A percentile compares a stretch with the other conserved stretches of the same genome.
phyloP scores from a whole-genome alignment of 1,139 yeast genomes.

The Diutina catenulata region DNA sequence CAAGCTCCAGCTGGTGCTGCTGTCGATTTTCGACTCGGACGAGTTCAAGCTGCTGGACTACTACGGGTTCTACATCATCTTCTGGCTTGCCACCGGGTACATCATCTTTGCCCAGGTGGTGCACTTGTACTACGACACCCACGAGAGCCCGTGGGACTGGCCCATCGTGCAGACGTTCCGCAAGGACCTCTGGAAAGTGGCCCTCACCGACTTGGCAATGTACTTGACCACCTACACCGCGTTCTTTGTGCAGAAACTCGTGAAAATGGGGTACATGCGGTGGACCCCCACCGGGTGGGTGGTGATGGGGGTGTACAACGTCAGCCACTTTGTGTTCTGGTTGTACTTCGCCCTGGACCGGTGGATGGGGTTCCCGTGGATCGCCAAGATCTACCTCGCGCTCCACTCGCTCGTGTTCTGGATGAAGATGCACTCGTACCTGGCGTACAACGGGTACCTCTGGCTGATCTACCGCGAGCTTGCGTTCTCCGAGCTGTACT shows the following conservation, averaged over 20 bases:
- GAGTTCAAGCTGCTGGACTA: constrained; percentile 31
- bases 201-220: constrained; percentile 58
- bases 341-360: constrained; percentile 38
- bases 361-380: constrained; percentile 35
- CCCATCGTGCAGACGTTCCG: constrained; percentile 40
- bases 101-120: constrained; percentile 36
- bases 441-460: constrained; percentile 78
- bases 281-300: constrained; percentile 59
- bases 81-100: constrained; percentile 57
- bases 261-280: constrained; percentile 27
- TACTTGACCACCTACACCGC: constrained; percentile 50
- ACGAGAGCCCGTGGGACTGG: constrained; percentile 18
- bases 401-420: constrained; percentile 75
- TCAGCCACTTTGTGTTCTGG: constrained; percentile 36
- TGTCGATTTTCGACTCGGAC: constrained; percentile 32
- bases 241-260: constrained; percentile 40
- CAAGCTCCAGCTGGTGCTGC: not conserved
- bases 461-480: constrained; percentile 59
- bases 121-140: constrained; percentile 22
- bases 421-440: constrained; percentile 91
- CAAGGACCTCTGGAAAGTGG: constrained; percentile 51
- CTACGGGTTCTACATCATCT: constrained; percentile 54
- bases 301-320: constrained; percentile 45
- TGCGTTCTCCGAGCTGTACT: constrained; percentile 28
- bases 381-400: constrained; percentile 70